Evolutionary conservation across 345 rosid genomes (phyloP).

Genomic region (Triadica sebifera): DNA sequence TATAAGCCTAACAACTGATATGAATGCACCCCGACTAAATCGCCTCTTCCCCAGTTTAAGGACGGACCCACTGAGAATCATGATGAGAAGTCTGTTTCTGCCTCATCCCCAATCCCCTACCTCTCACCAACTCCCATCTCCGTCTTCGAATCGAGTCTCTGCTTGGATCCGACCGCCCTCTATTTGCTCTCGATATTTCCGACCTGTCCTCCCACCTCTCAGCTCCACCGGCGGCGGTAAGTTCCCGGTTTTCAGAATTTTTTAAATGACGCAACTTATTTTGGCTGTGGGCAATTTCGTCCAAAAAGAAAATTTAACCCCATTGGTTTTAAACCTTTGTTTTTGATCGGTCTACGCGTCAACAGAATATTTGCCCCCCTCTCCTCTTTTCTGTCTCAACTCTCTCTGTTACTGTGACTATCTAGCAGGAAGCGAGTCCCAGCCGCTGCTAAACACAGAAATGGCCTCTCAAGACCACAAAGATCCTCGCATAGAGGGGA

Average conservation of each 20-base stretch:
- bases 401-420: not conserved
- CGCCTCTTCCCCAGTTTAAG: too few relatives aligned
- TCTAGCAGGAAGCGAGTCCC: constrained; percentile 21
- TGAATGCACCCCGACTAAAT: too few relatives aligned
- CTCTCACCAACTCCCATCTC: not conserved
- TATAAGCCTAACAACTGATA: too few relatives aligned
- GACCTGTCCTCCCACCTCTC: constrained; percentile 8
- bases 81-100: too few relatives aligned
- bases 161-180: constrained; percentile 1
- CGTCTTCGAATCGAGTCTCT: constrained; percentile 8
- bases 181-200: constrained; percentile 9
- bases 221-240: constrained; percentile 8
- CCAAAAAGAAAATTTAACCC: constrained; percentile 5
- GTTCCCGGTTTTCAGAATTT: not conserved
- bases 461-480: constrained; percentile 41
- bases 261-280: not conserved
- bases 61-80: too few relatives aligned
- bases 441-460: not conserved
- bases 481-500: constrained; percentile 64
- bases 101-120: not conserved
- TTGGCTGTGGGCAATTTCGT: constrained; percentile 32
- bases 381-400: constrained; percentile 6
- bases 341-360: not conserved
- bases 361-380: not conserved
- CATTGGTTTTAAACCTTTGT: constrained; percentile 15